These are phyloP conservation scores for Candida odintsovae DNA, from an alignment of 805 yeast species.

Conservation along the genomic window DNA sequence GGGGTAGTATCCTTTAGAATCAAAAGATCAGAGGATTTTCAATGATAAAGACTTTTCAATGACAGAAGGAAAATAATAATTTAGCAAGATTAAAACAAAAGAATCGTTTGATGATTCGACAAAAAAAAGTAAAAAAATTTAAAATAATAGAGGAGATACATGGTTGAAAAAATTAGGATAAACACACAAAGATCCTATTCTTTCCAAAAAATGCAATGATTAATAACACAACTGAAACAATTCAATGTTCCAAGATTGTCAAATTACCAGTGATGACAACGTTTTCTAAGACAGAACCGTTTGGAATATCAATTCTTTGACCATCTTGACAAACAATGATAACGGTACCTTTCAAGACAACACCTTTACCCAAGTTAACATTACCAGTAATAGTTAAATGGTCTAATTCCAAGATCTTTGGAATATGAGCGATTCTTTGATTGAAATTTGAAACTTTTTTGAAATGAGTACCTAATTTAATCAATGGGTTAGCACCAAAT, in stretches of 20 bases:
- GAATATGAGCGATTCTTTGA: constrained; percentile 88
- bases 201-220: not conserved
- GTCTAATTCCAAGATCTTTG: constrained; percentile 92
- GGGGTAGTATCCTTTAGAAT: too few relatives aligned
- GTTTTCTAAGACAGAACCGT: constrained; percentile 90
- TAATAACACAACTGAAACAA: not conserved
- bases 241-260: constrained; percentile 84
- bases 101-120: too few relatives aligned
- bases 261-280: constrained; percentile 96
- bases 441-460: constrained; percentile 93
- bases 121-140: too few relatives aligned
- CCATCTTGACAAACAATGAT: constrained; percentile 97
- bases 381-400: constrained; percentile 97
- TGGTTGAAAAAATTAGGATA: not conserved
- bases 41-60: too few relatives aligned
- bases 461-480: constrained; percentile 94
- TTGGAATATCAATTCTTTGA: constrained; percentile 94
- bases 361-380: constrained; percentile 83
- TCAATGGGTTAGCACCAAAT: constrained; percentile 87
- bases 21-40: too few relatives aligned
- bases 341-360: constrained; percentile 93
- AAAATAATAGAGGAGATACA: not conserved
- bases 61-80: too few relatives aligned
- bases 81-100: too few relatives aligned
- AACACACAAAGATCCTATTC: not conserved